phyloP scores from a whole-genome alignment of 1,284 basidiomycete species.

The Singerocomus inundabilis region DNA sequence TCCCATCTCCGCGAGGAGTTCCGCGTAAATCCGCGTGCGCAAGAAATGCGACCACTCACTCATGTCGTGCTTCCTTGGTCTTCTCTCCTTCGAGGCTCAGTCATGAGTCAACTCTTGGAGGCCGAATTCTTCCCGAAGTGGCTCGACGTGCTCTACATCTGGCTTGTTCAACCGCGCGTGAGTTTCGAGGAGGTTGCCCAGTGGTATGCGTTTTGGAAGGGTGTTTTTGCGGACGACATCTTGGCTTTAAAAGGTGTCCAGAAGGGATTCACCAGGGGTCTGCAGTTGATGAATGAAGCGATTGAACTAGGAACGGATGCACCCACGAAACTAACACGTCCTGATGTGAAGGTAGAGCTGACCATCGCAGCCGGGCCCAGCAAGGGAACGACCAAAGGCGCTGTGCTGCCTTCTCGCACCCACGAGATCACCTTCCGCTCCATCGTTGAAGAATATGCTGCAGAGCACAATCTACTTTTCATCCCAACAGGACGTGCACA shows the following conservation, averaged over 20 bases:
- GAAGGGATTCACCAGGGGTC: constrained; percentile 79
- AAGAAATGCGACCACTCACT: constrained; percentile 84
- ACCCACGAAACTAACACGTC: constrained; percentile 61
- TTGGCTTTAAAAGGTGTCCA: constrained; percentile 63
- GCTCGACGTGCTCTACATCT: constrained; percentile 87
- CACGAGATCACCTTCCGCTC: constrained; percentile 86
- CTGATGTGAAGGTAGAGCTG: constrained; percentile 52
- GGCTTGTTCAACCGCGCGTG: constrained; percentile 83
- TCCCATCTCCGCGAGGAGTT: constrained; percentile 80
- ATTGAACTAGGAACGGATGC: constrained; percentile 80
- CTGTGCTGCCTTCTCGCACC: constrained; percentile 44
- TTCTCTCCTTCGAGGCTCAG: constrained; percentile 66
- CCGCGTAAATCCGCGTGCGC: constrained; percentile 83
- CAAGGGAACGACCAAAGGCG: constrained; percentile 18
- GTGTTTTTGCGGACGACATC: constrained; percentile 69
- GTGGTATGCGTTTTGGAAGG: constrained; percentile 93
- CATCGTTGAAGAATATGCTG: constrained; percentile 86
- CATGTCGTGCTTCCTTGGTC: constrained; percentile 74
- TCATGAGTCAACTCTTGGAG: constrained; percentile 81
- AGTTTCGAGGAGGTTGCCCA: constrained; percentile 88
- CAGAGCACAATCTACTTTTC: constrained; percentile 84
- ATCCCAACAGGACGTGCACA: constrained; percentile 83
- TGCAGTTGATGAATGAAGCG: constrained; percentile 92
- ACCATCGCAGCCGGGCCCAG: constrained; percentile 27
- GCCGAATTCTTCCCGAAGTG: constrained; percentile 95